Percentiles rank a stretch among this genome's conserved stretches.
These are phyloP conservation scores for Pyrenophora graminea DNA, from an alignment of 2,329 filamentous ascomycete genomes.

Conservation along the genomic window DNA sequence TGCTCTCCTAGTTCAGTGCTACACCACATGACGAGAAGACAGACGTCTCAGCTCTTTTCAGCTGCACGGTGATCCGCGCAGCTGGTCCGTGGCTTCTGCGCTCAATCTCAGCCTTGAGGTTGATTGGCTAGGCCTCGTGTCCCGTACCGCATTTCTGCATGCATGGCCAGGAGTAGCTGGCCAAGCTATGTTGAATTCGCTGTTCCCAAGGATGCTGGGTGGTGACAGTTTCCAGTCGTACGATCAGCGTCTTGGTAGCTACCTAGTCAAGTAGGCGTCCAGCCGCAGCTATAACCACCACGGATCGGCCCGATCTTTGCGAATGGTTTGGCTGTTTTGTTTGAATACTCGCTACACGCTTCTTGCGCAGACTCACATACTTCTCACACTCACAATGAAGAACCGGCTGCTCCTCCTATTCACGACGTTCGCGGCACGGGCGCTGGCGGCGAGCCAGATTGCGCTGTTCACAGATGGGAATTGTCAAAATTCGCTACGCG, in stretches of 20 bases:
- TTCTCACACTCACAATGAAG: not conserved
- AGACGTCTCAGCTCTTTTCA: not conserved
- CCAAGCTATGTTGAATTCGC: conserved; percentile 1
- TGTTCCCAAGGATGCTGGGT: conserved; percentile 2
- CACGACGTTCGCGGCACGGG: not conserved
- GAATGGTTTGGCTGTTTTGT: not conserved
- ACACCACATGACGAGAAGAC: not conserved
- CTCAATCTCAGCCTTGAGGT: conserved; percentile 1
- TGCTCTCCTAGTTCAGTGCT: not conserved
- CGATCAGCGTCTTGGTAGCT: not conserved
- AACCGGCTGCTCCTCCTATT: not conserved
- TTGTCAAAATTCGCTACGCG: conserved; percentile 14
- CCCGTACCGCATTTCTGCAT: conserved; percentile 2
- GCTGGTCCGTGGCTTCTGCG: not conserved
- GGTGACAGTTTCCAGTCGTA: not conserved
- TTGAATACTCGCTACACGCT: no score
- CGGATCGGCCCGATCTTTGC: not conserved
- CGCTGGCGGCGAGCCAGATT: conserved; percentile 9
- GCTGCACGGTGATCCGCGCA: conserved; percentile 2
- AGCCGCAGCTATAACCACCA: conserved; percentile 4
- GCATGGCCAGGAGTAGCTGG: not conserved
- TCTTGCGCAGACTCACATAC: not conserved
- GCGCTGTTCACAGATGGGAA: conserved; percentile 16
- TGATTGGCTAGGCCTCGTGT: conserved; percentile 2
- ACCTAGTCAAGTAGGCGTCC: not conserved